Percentiles rank a stretch among this genome's conserved stretches.
These are phyloP conservation scores for Colletotrichum sp. DNA, from an alignment of 2,329 filamentous ascomycete genomes.

Conservation along the genomic window DNA sequence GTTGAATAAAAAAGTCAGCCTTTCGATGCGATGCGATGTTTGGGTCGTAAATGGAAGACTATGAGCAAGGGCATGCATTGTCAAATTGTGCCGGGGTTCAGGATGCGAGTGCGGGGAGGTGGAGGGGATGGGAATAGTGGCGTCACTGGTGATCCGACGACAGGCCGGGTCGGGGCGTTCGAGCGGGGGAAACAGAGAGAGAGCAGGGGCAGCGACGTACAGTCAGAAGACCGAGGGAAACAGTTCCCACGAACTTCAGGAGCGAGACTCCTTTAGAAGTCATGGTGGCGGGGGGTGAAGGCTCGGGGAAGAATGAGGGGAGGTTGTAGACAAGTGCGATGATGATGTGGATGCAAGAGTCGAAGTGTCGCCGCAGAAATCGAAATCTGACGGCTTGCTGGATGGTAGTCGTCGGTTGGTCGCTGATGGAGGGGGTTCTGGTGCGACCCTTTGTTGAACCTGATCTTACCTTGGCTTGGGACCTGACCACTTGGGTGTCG, in stretches of 20 bases:
- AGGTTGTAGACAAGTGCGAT: background rate
- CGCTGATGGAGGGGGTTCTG: conserved; percentile 1
- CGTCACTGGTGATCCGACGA: conserved; percentile 8
- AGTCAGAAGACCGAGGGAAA: conserved; percentile 86
- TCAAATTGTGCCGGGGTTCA: background rate
- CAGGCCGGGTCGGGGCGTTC: background rate
- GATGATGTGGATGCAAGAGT: background rate
- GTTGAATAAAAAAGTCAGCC: conserved; percentile 1
- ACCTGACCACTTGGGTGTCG: conserved; percentile 1
- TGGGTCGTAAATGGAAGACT: background rate
- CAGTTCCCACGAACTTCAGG: conserved; percentile 91
- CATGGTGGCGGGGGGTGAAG: conserved; percentile 48
- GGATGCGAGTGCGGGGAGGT: conserved; percentile 10
- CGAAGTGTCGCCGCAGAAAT: background rate
- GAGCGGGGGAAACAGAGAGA: background rate
- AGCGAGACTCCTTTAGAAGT: conserved; percentile 73
- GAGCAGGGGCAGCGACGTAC: conserved; percentile 55
- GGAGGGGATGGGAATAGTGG: conserved; percentile 10
- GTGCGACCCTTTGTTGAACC: conserved; percentile 4
- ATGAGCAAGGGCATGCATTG: background rate
- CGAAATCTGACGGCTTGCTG: background rate
- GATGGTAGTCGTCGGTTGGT: background rate
- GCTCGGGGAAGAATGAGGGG: background rate
- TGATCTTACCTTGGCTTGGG: background rate
- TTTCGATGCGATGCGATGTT: background rate